phyloP scores from a whole-genome alignment of 2,329 filamentous ascomycete species.

The Sordariomycetes sp. region DNA sequence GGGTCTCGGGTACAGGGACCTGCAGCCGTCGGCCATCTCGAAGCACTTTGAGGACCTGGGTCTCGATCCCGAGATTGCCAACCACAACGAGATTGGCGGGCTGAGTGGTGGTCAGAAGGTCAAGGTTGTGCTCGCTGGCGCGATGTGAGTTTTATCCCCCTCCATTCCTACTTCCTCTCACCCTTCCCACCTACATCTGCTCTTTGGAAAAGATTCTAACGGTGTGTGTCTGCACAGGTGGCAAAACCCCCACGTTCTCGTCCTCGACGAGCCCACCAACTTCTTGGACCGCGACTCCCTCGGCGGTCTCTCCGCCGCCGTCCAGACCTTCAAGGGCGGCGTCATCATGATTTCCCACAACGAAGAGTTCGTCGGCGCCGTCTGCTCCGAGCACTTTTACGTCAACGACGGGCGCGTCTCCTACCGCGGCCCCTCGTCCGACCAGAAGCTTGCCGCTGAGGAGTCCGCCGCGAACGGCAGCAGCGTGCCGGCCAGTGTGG shows the following conservation, averaged over 20 bases:
- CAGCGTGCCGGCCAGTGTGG: conserved; percentile 45
- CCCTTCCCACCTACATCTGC: no score
- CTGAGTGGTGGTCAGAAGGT: conserved; percentile 96
- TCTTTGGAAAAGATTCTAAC: not conserved
- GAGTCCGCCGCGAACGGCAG: conserved; percentile 13
- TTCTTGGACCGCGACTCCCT: conserved; percentile 97
- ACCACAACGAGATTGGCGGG: conserved; percentile 96
- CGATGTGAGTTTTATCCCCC: conserved; percentile 53
- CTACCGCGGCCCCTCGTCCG: conserved; percentile 63
- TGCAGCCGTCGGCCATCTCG: conserved; percentile 85
- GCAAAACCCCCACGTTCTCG: conserved; percentile 96
- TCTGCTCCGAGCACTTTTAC: conserved; percentile 94
- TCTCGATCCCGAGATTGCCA: conserved; percentile 92
- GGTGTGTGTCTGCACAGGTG: conserved; percentile 18
- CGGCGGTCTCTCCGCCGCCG: conserved; percentile 91
- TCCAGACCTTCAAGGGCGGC: conserved; percentile 94
- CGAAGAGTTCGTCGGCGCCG: conserved; percentile 93
- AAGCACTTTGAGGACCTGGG: conserved; percentile 98
- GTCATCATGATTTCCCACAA: conserved; percentile 99
- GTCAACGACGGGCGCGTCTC: conserved; percentile 79
- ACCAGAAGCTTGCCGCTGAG: conserved; percentile 69
- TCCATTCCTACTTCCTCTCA: not conserved
- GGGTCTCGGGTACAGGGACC: conserved; percentile 87
- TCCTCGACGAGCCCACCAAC: conserved; percentile 97
- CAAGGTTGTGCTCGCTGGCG: conserved; percentile 92